Evolutionary conservation across 2,329 filamentous ascomycete genomes (phyloP), one percentile per base, ranked within the genome.

Genomic region (Fusarium sp.): DNA sequence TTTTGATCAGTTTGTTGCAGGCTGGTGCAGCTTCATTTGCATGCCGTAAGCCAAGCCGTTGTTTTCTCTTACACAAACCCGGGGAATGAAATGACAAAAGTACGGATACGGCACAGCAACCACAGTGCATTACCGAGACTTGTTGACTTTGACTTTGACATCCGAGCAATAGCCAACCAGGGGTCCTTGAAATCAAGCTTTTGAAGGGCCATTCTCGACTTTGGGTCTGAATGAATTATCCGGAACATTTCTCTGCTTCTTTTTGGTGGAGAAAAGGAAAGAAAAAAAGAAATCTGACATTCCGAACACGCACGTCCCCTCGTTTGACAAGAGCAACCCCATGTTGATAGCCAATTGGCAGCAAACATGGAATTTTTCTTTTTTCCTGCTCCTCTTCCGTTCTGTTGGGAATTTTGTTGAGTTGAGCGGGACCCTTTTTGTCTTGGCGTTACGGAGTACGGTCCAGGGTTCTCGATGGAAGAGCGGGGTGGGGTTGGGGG

Each of bases 321-420:
- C 43, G 26, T 26, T 26, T 26, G 26, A 46, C 26, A 35, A 24
- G n/a, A 47, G 17, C 15, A 43, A 24, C 10, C 28, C 56, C 43
- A 48, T 17, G 28, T 22, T 37, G 33, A 50, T 50, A 24, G 50
- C 28, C 37, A 35, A 58, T 64, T 59, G 59, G 61, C 40, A 47
- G 33, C 20, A 50, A 39, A 52, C 33, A 52, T 61, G 48, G 43
- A 58, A 15, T 52, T 62, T 67, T 66, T 62, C 63, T 24, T 24
- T 24, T 24, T 30, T 13, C 9, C 10, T 30, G 33, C 53, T 58
- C 56, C 30, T 51, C 68, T 70, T 65, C 61, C 35, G 52, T 77
- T 78, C 76, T 78, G 76, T 78, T 78, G 76, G 76, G 76, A 75
- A 77, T 75, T 76, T 78, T 78, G 76, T 78, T 78, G 76, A 73